phyloP scores from a whole-genome alignment of 208 protist species.

The Blastocrithidia nonstop region DNA sequence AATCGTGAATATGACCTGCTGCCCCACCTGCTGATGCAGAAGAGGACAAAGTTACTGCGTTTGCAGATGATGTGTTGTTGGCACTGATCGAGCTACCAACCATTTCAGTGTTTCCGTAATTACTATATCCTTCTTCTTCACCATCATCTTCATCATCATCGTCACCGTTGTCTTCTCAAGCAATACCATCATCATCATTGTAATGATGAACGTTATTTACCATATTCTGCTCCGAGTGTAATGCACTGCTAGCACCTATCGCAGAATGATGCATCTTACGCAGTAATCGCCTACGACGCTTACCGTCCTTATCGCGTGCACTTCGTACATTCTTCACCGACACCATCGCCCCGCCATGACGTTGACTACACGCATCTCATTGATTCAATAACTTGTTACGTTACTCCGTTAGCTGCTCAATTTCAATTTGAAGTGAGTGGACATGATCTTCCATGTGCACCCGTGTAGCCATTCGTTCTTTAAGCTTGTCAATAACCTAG shows the following conservation, averaged over 20 bases:
- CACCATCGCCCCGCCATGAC: slow-evolving; percentile 25
- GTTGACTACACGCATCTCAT: slow-evolving; percentile 70
- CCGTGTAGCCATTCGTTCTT: neutral
- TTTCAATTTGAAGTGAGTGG: slow-evolving; percentile 41
- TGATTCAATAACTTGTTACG: slow-evolving; percentile 20
- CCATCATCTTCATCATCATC: neutral
- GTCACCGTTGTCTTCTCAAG: neutral
- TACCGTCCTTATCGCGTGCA: slow-evolving; percentile 13
- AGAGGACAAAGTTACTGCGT: slow-evolving; percentile 6
- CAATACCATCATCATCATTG: slow-evolving; percentile 1
- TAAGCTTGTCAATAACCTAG: slow-evolving; percentile 83
- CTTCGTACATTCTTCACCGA: slow-evolving; percentile 13
- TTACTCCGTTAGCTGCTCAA: slow-evolving; percentile 51
- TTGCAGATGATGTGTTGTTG: too few relatives aligned
- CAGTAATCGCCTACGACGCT: neutral
- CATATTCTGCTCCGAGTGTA: neutral
- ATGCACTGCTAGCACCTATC: neutral
- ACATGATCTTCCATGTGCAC: slow-evolving; percentile 71
- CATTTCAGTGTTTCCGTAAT: slow-evolving; percentile 4
- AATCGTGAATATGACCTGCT: too few relatives aligned
- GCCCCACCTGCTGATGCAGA: slow-evolving; percentile 8
- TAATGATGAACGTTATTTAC: neutral
- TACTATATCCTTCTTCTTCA: neutral
- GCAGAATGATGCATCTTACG: neutral
- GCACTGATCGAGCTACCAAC: neutral